Conservation (phyloP, 257 asterid species). For the Nemophila menziesii region DNA sequence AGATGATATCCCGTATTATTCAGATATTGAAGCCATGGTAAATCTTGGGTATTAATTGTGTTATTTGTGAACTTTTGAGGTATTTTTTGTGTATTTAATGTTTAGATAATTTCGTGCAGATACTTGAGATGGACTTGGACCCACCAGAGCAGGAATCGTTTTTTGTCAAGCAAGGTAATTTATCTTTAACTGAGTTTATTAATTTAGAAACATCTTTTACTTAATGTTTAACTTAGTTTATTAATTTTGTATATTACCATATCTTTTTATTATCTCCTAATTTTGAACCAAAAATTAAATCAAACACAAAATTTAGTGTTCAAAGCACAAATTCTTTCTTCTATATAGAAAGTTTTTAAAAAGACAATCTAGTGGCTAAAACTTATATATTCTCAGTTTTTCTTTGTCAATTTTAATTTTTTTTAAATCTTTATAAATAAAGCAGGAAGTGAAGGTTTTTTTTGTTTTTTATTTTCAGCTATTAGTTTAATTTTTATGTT, state of each 20-base stretch:
- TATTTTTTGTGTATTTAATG: conserved; percentile 5
- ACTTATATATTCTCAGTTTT: too few relatives aligned
- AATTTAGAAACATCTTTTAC: background rate
- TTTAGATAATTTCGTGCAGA: conserved; percentile 35
- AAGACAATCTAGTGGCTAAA: too few relatives aligned
- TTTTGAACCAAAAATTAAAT: too few relatives aligned
- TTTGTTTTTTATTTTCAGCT: too few relatives aligned
- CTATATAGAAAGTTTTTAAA: too few relatives aligned
- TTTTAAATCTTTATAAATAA: background rate
- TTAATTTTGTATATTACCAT: too few relatives aligned
- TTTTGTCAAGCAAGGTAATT: conserved; percentile 41
- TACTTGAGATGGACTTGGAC: conserved; percentile 89
- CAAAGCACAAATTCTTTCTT: too few relatives aligned
- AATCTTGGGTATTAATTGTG: conserved; percentile 11
- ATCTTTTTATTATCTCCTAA: too few relatives aligned
- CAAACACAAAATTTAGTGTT: too few relatives aligned
- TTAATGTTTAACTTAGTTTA: conserved; percentile 1
- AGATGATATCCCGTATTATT: conserved; percentile 79
- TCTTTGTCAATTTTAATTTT: too few relatives aligned
- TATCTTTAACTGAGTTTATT: conserved; percentile 11
- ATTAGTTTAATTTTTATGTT: conserved; percentile 3
- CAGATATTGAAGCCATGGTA: conserved; percentile 97
- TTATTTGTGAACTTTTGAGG: conserved; percentile 9
- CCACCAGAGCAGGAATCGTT: conserved; percentile 54
- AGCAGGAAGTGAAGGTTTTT: conserved; percentile 1